Evolutionary conservation across 2,329 filamentous ascomycete genomes (phyloP), one percentile per base, ranked within the genome.

Genomic region (Erysiphe pisi): DNA sequence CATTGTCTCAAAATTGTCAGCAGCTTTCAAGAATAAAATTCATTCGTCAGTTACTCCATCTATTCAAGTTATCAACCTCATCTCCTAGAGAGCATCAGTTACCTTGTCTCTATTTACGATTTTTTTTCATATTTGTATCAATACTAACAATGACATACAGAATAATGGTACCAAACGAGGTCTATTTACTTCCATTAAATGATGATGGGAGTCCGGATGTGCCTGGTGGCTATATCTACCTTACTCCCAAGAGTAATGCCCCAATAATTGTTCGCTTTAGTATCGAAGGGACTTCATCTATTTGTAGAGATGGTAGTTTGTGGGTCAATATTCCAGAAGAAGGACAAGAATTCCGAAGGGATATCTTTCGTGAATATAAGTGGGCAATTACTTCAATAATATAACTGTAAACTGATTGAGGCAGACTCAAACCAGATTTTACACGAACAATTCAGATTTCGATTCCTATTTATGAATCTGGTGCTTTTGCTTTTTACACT

Each of bases 321-420:
- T 99, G 95, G 94, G 91, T 97, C 81, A 99, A 99, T 83, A 92
- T 98, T 78, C 95, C 95, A 11, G 88, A 90, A 78, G 86, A 90
- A 80, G 93, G 90, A 78, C 85, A 89, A 75, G 84, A 89, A 65
- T 99, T 98, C 82, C 87, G 89, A 79, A 90, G 95, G 80, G 87
- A 91, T 81, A 87, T 87, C 49, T 99, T 97, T 83, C 89, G 89
- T 81, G 91, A 97, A 84, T 96, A 91, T 87, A 94, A 93, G 94
- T 97, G 86, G 83, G 90, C 83, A 52, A 74, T 78, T 12, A 78
- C 22, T 75, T 11, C 31, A 71, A 43, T 45, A 47, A 20, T 20
- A 76, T 63, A 40, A 47, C 28, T 36, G 31, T 56, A 14, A 31
- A 75, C 79, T 81, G 70, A 81, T 47, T 31, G 8, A 28, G 63